These are phyloP conservation scores for Trichosporon sp. DNA, from an alignment of 1,284 basidiomycete genomes.

Conservation along the genomic window DNA sequence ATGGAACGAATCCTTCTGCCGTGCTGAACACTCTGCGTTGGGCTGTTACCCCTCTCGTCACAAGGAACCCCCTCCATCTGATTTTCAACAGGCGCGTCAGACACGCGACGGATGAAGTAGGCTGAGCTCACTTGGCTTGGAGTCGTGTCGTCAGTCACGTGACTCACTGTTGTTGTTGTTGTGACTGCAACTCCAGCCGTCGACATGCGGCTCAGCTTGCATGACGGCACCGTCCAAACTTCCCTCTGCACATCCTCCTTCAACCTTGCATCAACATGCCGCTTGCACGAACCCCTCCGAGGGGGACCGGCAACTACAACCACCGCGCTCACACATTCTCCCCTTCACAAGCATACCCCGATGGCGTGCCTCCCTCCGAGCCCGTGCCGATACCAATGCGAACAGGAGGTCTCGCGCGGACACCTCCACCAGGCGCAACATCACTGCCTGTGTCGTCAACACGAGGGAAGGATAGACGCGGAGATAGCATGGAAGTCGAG, in stretches of 20 bases:
- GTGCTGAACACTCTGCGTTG: too few relatives aligned
- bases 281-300: slow-evolving; percentile 32
- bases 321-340: slow-evolving; percentile 12
- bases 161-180: slow-evolving; percentile 6
- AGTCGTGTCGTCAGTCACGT: too few relatives aligned
- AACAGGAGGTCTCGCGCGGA: background rate
- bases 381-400: background rate
- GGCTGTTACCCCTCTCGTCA: too few relatives aligned
- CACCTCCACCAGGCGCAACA: background rate
- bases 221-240: background rate
- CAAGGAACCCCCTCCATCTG: too few relatives aligned
- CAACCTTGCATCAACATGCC: slow-evolving; percentile 26
- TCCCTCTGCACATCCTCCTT: background rate
- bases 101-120: too few relatives aligned
- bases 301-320: background rate
- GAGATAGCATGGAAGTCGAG: background rate
- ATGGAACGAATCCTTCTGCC: too few relatives aligned
- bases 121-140: too few relatives aligned
- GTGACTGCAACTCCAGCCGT: too few relatives aligned
- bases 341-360: slow-evolving; percentile 16
- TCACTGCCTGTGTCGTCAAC: background rate
- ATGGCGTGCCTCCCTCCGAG: slow-evolving; percentile 2
- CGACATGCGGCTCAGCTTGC: background rate
- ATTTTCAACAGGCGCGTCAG: too few relatives aligned
- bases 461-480: background rate